Percentiles rank a stretch among this genome's conserved stretches.
Conservation (phyloP, 371 early-diverging fungal species). For the Syncephalastrum sp. region DNA sequence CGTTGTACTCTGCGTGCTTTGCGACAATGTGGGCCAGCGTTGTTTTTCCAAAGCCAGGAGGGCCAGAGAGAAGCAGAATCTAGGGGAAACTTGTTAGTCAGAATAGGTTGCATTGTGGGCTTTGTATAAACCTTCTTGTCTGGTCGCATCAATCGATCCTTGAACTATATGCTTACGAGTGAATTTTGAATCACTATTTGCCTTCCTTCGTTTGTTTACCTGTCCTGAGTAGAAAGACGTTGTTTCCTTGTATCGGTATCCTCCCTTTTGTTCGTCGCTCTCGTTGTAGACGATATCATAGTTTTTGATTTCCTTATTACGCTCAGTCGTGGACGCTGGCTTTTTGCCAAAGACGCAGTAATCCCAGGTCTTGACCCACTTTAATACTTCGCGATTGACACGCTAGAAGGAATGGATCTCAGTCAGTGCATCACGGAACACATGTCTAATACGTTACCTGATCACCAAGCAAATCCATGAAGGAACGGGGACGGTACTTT, state of each 20-base stretch:
- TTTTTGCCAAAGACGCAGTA: constrained; percentile 82
- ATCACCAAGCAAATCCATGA: constrained; percentile 92
- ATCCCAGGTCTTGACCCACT: constrained; percentile 97
- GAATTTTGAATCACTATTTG: background rate
- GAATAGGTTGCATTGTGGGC: too few species aligned
- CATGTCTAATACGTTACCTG: constrained; percentile 48
- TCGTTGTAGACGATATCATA: constrained; percentile 22
- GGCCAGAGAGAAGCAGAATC: constrained; percentile 93
- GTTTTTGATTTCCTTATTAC: constrained; percentile 31
- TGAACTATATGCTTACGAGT: constrained; percentile 14
- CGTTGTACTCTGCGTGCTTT: constrained; percentile 86
- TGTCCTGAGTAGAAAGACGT: background rate
- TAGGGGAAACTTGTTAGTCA: constrained; percentile 21
- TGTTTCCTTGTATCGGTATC: constrained; percentile 4
- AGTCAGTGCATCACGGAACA: background rate
- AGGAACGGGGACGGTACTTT: constrained; percentile 83
- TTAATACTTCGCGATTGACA: constrained; percentile 82
- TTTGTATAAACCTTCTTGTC: constrained; percentile 50
- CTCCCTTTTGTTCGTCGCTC: constrained; percentile 8
- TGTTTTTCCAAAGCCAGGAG: constrained; percentile 99
- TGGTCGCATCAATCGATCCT: constrained; percentile 62
- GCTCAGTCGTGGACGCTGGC: constrained; percentile 25
- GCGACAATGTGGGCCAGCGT: constrained; percentile 96
- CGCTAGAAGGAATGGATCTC: constrained; percentile 32
- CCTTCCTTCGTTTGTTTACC: background rate